Conservation (phyloP, 1,284 basidiomycete species). For the Boletus albobrunnescens region DNA sequence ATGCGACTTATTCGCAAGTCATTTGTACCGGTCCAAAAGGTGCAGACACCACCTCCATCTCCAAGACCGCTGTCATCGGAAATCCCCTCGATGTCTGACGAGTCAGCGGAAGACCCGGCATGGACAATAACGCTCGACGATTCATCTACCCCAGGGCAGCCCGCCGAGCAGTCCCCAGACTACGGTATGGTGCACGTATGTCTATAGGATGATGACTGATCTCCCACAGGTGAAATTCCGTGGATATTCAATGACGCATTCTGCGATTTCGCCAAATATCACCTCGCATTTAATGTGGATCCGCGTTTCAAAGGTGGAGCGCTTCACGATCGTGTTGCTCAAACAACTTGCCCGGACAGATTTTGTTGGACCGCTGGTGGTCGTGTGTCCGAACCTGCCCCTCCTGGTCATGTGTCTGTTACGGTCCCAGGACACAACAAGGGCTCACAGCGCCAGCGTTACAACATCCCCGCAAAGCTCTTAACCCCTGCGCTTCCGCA, state of each 20-base stretch:
- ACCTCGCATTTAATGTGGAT: conserved; percentile 2
- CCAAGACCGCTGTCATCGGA: background rate
- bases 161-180: too few relatives aligned
- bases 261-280: background rate
- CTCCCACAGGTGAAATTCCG: background rate
- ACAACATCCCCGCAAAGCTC: background rate
- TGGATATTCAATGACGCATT: conserved; percentile 1
- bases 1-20: background rate
- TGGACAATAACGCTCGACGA: background rate
- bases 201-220: background rate
- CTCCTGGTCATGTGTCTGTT: background rate
- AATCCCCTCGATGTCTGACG: background rate
- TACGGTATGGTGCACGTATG: background rate
- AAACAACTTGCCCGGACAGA: background rate
- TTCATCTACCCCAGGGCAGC: background rate
- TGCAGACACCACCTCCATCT: background rate
- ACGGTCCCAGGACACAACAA: background rate
- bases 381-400: too few relatives aligned
- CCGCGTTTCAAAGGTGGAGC: background rate
- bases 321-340: background rate
- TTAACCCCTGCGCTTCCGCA: background rate
- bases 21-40: background rate
- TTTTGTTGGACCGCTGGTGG: background rate
- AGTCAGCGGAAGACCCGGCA: background rate
- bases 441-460: background rate